Base-by-base conservation (phyloP, 495 filamentous ascomycete species). In the Clavariopsis aquatica region DNA sequence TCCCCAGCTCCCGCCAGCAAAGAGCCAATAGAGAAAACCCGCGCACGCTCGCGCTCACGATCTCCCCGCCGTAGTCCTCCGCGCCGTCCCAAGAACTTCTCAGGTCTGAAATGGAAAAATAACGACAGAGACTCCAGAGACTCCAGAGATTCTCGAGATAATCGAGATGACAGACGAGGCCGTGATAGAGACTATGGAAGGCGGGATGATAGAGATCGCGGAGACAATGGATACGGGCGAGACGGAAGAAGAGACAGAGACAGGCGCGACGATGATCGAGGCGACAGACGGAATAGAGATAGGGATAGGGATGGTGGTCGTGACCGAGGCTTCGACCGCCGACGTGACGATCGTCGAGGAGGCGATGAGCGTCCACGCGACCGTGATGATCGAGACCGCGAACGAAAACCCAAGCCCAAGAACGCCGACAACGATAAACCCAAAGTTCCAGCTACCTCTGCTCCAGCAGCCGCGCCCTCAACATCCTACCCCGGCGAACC, bases 401-500 rank as follows among this genome's bases (percentile, higher is more conserved):
- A 60, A 26, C 62, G 54, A 26, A 43, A 57, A 1, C n/a, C 3
- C 22, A 26, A 57, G 28, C 36, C 62, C 54, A 57, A 52, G 51
- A 38, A 2, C 19, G 26, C 20, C 17, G 29, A 34, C 2, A 24
- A 43, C 17, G 34, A 20, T 17, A 49, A 60, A 31, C 43, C 47
- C 46, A n/a, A 28, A 27, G 27, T 26, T 17, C 28, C 45, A 9
- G 27, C 61, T 2, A 34, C 59, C 43, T 68, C 76, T 8, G 71
- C 73, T 9, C 62, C 76, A 9, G 71, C 76, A n/a, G 57, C 69
- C 4, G 62, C 67, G 1, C 26, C 51, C n/a, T 10, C n/a, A 22
- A 15, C 26, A 28, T 8, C 31, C 53, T 0, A 17, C 53, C 0
- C 38, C 13, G 76, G 79, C 2, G 90, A 93, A 72, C 87, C 87